Conservation (phyloP, 2,329 filamentous ascomycete species). For the Diplodia scrobiculata region DNA sequence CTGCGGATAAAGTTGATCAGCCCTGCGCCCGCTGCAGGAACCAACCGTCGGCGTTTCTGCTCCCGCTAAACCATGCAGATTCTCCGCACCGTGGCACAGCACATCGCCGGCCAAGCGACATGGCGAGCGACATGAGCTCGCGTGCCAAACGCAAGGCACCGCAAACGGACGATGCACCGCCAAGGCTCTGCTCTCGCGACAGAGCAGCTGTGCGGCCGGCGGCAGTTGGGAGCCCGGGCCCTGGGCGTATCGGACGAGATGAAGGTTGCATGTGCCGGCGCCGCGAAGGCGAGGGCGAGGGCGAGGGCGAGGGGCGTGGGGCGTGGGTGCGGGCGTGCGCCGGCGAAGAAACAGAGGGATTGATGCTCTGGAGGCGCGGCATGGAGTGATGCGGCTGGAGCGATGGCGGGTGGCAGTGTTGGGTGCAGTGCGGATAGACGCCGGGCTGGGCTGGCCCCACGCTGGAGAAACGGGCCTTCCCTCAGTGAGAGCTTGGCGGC, state of each 20-base stretch:
- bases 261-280: neutral
- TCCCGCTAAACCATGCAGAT: neutral
- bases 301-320: neutral
- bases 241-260: conserved; percentile 1
- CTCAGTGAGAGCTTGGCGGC: neutral
- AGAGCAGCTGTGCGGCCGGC: neutral
- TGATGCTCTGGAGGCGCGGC: neutral
- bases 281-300: neutral
- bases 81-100: neutral
- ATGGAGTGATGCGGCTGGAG: conserved; percentile 7
- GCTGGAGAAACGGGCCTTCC: conserved; percentile 18
- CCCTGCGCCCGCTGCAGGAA: neutral
- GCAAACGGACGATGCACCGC: neutral
- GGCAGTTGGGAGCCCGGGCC: neutral
- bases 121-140: conserved; percentile 6
- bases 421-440: neutral
- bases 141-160: neutral
- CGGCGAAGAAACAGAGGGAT: neutral
- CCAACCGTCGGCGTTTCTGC: neutral
- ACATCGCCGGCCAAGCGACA: neutral
- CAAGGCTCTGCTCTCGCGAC: conserved; percentile 1
- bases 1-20: conserved; percentile 16
- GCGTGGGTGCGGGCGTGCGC: neutral
- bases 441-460: neutral
- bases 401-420: neutral